Base-by-base conservation (phyloP, 1,139 yeast species). In the Candida sojae region DNA sequence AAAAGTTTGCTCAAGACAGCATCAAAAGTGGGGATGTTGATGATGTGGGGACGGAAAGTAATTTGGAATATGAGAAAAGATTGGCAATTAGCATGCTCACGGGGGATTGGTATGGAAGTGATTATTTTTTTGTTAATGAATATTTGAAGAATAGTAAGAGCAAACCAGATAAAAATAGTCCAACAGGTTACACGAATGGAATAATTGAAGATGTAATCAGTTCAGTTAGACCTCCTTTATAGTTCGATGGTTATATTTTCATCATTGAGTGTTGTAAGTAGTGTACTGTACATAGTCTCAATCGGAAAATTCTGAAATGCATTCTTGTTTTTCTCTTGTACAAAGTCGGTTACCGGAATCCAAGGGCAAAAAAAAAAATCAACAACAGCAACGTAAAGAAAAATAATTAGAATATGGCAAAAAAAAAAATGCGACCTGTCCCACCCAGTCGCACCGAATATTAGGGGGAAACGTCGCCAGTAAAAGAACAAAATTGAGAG, bases 31-130 rank as follows among this genome's bases (percentile, higher is more conserved):
- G 48, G 6, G 50, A 42, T 11, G 39, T 36, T 26, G 52, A 45
- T 9, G 45, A 50, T 21, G 60, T 54, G 12, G 31, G 39, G 8
- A n/a, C 30, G 23, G 38, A 34, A 8, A 47, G 42, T 21, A 36
- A 43, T 9, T 17, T 29, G 23, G 55, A 53, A 21, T 50, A 54
- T 34, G 58, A 58, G 26, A 57, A 62, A 39, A 55, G 62, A 34
- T 46, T 66, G 26, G 70, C 70, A 43, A 63, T 72, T 12, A 62
- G 62, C 43, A 67, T 72, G 61, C 59, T 75, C n/a, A 66, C 74
- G 1, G 80, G 78, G 3, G 79, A 73, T 53, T 75, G 80, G 80
- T 74, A 68, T 51, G 80, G 78, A 4, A 66, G 77, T 48, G 79
- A 74, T 43, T 73, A 73, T 67, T 54, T 57, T n/a, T 64, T 63